Percentiles rank a stretch among this genome's conserved stretches.
Conservation (phyloP, 768 basidiomycete genomes). For the Strobilomyces dryophilus region DNA sequence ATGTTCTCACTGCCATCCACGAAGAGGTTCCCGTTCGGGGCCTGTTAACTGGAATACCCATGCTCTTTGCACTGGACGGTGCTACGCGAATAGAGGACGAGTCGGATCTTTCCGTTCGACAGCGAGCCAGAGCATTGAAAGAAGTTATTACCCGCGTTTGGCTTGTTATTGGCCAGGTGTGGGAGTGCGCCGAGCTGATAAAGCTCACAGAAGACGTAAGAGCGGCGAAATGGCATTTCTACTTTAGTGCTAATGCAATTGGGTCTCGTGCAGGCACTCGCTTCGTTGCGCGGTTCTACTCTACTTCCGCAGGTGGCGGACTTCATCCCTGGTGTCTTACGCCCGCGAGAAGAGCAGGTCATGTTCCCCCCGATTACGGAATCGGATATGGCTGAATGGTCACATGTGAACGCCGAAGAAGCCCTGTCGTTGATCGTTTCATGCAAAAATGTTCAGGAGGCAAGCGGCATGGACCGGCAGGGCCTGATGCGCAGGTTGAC, state of each 20-base stretch:
- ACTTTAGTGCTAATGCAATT: slow-evolving; percentile 13
- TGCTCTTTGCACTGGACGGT: slow-evolving; percentile 73
- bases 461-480: slow-evolving; percentile 59
- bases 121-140: slow-evolving; percentile 52
- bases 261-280: slow-evolving; percentile 40
- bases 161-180: slow-evolving; percentile 64
- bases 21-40: slow-evolving; percentile 72
- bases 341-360: slow-evolving; percentile 41
- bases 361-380: slow-evolving; percentile 35
- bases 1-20: slow-evolving; percentile 64
- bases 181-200: slow-evolving; percentile 58
- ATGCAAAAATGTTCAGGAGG: slow-evolving; percentile 52
- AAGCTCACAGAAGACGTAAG: slow-evolving; percentile 55
- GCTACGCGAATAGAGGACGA: slow-evolving; percentile 43
- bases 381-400: slow-evolving; percentile 22
- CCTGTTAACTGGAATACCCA: slow-evolving; percentile 74
- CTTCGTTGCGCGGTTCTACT: slow-evolving; percentile 35
- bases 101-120: slow-evolving; percentile 35
- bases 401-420: slow-evolving; percentile 48
- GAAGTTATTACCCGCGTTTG: slow-evolving; percentile 64
- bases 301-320: slow-evolving; percentile 34
- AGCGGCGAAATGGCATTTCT: slow-evolving; percentile 10
- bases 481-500: slow-evolving; percentile 52
- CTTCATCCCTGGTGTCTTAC: slow-evolving; percentile 39
- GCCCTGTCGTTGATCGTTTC: slow-evolving; percentile 56